Evolutionary conservation across 2,329 filamentous ascomycete species (phyloP), one percentile per base, ranked within the genome.

Genomic region (Exophiala aquamarina): DNA sequence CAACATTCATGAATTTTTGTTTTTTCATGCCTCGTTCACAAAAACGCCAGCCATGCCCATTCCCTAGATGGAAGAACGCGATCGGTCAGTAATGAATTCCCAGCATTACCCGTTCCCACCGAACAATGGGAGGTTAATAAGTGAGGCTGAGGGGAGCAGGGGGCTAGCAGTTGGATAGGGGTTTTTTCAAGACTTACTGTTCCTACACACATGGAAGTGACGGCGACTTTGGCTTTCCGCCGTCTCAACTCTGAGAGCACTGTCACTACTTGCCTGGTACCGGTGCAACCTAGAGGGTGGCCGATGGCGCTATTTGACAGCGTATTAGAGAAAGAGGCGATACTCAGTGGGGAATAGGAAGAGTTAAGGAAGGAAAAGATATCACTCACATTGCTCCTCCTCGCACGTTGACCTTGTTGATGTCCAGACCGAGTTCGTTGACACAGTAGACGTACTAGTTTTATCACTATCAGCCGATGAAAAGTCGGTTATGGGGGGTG

Each of bases 171-270:
- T 31, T 31, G 10, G 13, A 31, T 31, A 9, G 28, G 28, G 9
- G 9, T 31, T 9, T 13, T n/a, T n/a, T n/a, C 19, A 21, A 92
- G 92, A 92, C 96, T 97, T 42, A 90, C 92, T 2, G 92, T 96
- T 43, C 92, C 93, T 40, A 97, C 74, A 67, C 93, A 98, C 93
- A 97, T 97, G 68, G 86, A 92, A 19, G 89, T 96, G 29, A 95
- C 83, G 41, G 92, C 93, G 51, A 97, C 73, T 78, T 87, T 87
- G 77, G 93, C 79, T 50, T 84, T 83, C 42, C 82, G 92, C 66
- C 92, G 78, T 77, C 81, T 86, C 60, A 97, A 73, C 79, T 96
- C 92, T 58, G 90, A 94, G 53, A 97, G 73, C 61, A 96, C 72
- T 8, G 93, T 97, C 63, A 88, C 90, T 38, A 98, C 88, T 75